Base-by-base conservation (phyloP, 441 rosid genomes). In the Flueggea neowawraea region DNA sequence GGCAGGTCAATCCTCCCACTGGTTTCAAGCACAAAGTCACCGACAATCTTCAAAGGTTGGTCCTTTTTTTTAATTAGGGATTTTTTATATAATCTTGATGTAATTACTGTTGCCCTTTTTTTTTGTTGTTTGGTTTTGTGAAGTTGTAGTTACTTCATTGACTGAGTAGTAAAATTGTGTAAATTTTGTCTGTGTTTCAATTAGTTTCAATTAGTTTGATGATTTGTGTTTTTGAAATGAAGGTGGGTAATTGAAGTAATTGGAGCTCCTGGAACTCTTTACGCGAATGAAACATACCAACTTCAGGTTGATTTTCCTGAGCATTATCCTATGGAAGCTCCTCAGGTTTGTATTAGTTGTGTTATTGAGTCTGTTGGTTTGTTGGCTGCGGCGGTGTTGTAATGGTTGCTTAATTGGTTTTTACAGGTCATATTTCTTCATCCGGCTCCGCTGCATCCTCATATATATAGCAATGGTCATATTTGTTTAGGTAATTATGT, bases 261-360 rank as follows among this genome's bases (percentile, higher is more conserved):
- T 78, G 99, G 99, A 80, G 98, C 91, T 63, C 80, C 92, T 7
- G 99, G 95, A 45, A 95, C 99, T 61, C 80, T 95, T 15, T 95
- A 95, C 60, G 84, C 92, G 39, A 89, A 88, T 59, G 99, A 95
- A 70, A 89, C 85, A 52, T 91, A 86, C 75, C 99, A 95, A 60
- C 98, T 95, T 75, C 98, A 85, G 65, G 95, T 95, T 47, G 99
- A 95, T 54, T 95, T 91, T 62, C 98, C 99, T 55, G 97, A 91
- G 78, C 97, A 95, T 77, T 95, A 95, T 71, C 99, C 98, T 12
- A 95, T 95, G 99, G 99, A 95, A 79, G 97, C 98, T 28, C 99
- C 99, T 45, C 98, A 95, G 96, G 98, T 90, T 41, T 47, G 5
- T 52, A 47, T 33, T 61, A 36, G 11, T 31, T 55, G 41, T 9